Evolutionary conservation across 345 rosid genomes (phyloP), one percentile per base, ranked within the genome.

Genomic region (Toxicodendron radicans): DNA sequence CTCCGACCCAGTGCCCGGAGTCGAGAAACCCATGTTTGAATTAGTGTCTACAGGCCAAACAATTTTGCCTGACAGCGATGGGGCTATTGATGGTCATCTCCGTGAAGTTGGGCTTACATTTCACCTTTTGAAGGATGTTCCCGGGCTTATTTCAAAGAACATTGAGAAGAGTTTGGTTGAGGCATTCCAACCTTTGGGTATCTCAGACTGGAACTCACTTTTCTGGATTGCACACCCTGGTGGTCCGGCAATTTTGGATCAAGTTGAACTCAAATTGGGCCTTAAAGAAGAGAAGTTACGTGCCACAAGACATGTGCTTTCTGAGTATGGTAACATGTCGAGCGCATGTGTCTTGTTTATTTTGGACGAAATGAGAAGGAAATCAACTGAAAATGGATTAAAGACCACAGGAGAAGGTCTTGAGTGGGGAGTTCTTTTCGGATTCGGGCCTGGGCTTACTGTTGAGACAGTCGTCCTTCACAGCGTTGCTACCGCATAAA

Each of bases 211-310:
- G 87, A 85, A 87, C 83, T 87, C 91, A 0, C 11, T 87, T 53
- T 85, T 87, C 45, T 85, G 82, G 86, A 75, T 83, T 0, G 87
- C 83, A 1, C 91, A 87, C 43, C 89, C 91, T 0, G 91, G 91
- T 48, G 89, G 89, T 0, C 87, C 87, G 0, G 83, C 86, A 2
- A 85, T 87, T 67, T 61, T 87, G 0, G 89, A 87, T 75, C 82
- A 60, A 2, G 83, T 87, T 16, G 91, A 87, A 73, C 46, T 3
- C 0, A 80, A 71, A 61, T 16, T 87, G 41, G 81, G 74, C 11
- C 75, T 87, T 8, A 73, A 78, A 70, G 75, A 80, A 0, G 83
- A 83, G 65, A 87, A 87, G 68, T 33, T 87, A 5, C 48, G 73
- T 6, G 64, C 74, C 63, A 83, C 86, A 0, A 68, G 89, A 20